A percentile compares a stretch with the other conserved stretches of the same genome.
Conservation (phyloP, 2,329 filamentous ascomycete genomes). For the Aspergillus puulaauensis region DNA sequence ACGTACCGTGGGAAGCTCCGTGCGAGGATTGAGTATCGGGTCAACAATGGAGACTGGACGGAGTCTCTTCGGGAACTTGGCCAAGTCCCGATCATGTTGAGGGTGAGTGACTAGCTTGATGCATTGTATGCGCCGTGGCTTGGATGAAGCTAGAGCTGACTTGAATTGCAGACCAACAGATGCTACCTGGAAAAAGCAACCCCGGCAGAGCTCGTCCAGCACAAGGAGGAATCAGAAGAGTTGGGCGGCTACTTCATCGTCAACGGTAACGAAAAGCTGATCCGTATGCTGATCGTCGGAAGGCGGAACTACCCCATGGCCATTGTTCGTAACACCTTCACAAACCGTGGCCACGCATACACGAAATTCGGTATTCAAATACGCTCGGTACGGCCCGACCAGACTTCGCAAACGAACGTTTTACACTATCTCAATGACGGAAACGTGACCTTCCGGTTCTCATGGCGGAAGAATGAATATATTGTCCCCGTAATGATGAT, state of each 20-base stretch:
- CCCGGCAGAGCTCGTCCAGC: slow-evolving; percentile 76
- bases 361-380: slow-evolving; percentile 88
- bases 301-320: slow-evolving; percentile 94
- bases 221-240: slow-evolving; percentile 95
- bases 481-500: slow-evolving; percentile 97
- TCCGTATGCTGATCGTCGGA: slow-evolving; percentile 86
- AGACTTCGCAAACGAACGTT: slow-evolving; percentile 96
- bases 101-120: slow-evolving; percentile 53
- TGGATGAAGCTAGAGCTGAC: background rate
- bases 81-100: slow-evolving; percentile 88
- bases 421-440: slow-evolving; percentile 94
- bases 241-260: slow-evolving; percentile 96
- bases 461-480: slow-evolving; percentile 96
- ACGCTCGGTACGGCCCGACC: slow-evolving; percentile 90
- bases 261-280: slow-evolving; percentile 96
- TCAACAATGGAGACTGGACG: slow-evolving; percentile 83
- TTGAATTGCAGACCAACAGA: slow-evolving; percentile 67
- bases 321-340: slow-evolving; percentile 86
- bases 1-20: slow-evolving; percentile 87
- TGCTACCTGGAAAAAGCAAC: slow-evolving; percentile 88
- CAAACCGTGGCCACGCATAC: slow-evolving; percentile 81
- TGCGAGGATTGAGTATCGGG: slow-evolving; percentile 76
- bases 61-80: slow-evolving; percentile 84
- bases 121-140: background rate
- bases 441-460: slow-evolving; percentile 95